These are phyloP conservation scores for Neurospora tetraspora DNA, from an alignment of 495 filamentous ascomycete species.

Conservation along the genomic window DNA sequence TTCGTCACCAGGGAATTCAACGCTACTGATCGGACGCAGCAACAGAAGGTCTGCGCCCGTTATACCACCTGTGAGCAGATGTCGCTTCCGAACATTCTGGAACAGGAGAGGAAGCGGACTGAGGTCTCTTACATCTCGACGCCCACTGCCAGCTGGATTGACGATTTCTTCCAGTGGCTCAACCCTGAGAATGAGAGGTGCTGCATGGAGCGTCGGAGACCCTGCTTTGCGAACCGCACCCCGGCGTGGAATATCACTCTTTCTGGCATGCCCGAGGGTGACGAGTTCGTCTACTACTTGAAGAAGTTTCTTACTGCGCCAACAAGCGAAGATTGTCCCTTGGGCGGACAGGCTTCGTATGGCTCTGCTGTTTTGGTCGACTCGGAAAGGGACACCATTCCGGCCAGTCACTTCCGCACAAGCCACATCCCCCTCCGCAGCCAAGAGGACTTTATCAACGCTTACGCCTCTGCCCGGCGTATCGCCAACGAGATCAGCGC, in stretches of 20 bases:
- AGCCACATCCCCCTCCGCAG: constrained; percentile 74
- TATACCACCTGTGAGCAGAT: constrained; percentile 78
- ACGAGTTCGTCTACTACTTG: constrained; percentile 80
- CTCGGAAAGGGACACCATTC: constrained; percentile 47
- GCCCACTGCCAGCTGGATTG: constrained; percentile 90
- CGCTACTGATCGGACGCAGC: constrained; percentile 57
- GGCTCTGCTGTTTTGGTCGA: constrained; percentile 78
- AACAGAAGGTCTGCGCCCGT: constrained; percentile 81
- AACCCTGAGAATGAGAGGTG: constrained; percentile 76
- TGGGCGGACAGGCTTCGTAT: constrained; percentile 83
- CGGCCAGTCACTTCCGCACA: constrained; percentile 84
- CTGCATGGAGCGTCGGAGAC: constrained; percentile 53
- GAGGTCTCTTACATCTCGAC: constrained; percentile 87
- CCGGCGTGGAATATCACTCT: constrained; percentile 83
- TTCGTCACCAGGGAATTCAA: constrained; percentile 83
- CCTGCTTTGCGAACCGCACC: constrained; percentile 67
- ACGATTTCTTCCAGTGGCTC: constrained; percentile 93
- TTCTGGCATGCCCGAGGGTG: constrained; percentile 80
- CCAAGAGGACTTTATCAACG: constrained; percentile 88
- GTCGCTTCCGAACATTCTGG: constrained; percentile 78
- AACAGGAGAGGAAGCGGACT: constrained; percentile 83
- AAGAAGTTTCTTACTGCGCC: constrained; percentile 72
- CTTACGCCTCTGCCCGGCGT: constrained; percentile 81
- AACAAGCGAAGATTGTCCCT: constrained; percentile 71
- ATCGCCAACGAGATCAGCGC: constrained; percentile 66